Conservation (phyloP, 2,329 filamentous ascomycete species). For the Colletotrichum tamarilloi region DNA sequence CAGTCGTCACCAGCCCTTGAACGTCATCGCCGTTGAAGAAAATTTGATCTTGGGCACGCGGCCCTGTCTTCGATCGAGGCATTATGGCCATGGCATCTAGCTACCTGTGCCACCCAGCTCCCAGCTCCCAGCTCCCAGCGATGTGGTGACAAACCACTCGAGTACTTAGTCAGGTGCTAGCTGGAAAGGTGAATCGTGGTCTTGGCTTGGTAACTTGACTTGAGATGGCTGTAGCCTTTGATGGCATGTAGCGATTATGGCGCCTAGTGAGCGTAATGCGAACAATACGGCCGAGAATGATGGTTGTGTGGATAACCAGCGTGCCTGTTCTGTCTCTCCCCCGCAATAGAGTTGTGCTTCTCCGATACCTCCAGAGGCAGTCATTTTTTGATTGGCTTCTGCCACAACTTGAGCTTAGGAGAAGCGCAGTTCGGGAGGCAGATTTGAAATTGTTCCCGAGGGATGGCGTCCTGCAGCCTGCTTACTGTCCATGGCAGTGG, state of each 20-base stretch:
- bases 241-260: not conserved
- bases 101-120: no score
- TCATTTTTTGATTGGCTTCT: not conserved
- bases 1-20: not conserved
- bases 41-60: not conserved
- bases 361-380: not conserved
- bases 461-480: constrained; percentile 23
- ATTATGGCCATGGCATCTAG: not conserved
- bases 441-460: not conserved
- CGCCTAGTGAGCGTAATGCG: not conserved
- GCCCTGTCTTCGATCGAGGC: not conserved
- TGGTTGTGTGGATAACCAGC: not conserved
- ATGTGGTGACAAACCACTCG: not conserved
- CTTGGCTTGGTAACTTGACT: not conserved
- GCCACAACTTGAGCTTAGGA: not conserved
- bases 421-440: not conserved
- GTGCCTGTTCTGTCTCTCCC: not conserved
- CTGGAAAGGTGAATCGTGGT: not conserved
- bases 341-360: not conserved
- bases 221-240: not conserved
- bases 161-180: not conserved
- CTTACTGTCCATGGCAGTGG: not conserved
- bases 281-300: not conserved
- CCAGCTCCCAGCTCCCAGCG: no score
- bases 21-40: constrained; percentile 16